A percentile compares a stretch with the other conserved stretches of the same genome.
These are phyloP conservation scores for Sophora flavescens DNA, from an alignment of 306 rosid species.

Conservation along the genomic window DNA sequence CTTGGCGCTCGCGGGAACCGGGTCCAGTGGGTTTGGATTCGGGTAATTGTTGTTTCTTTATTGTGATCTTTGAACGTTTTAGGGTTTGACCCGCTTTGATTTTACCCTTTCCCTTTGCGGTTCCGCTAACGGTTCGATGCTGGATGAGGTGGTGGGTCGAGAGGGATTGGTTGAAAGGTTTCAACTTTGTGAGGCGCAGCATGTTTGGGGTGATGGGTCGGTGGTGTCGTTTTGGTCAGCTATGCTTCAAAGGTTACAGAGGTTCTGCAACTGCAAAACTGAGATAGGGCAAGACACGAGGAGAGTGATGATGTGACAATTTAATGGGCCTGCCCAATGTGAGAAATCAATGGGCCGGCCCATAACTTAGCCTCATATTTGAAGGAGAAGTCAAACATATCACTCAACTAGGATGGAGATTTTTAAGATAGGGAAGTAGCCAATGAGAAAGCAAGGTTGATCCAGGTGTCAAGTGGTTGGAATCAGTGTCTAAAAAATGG, in stretches of 20 bases:
- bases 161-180: background rate
- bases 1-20: slow-evolving; percentile 59
- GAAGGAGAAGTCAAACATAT: too few species aligned
- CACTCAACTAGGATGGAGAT: slow-evolving; percentile 36
- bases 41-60: slow-evolving; percentile 44
- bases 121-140: slow-evolving; percentile 52
- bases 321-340: background rate
- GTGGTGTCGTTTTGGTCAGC: slow-evolving; percentile 22
- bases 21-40: slow-evolving; percentile 42
- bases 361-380: background rate
- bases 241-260: background rate
- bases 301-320: background rate
- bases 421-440: slow-evolving; percentile 69
- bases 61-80: slow-evolving; percentile 48
- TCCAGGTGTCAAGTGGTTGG: slow-evolving; percentile 66
- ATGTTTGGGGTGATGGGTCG: slow-evolving; percentile 30
- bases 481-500: slow-evolving; percentile 22
- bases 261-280: background rate
- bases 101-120: slow-evolving; percentile 59
- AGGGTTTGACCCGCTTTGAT: slow-evolving; percentile 53
- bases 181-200: slow-evolving; percentile 50
- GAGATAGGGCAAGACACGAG: slow-evolving; percentile 19
- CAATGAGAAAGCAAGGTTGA: slow-evolving; percentile 50
- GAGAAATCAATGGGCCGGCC: background rate
- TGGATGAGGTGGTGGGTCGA: slow-evolving; percentile 48